These are phyloP conservation scores for Gossypium bickii DNA, from an alignment of 345 rosid genomes.

Conservation along the genomic window DNA sequence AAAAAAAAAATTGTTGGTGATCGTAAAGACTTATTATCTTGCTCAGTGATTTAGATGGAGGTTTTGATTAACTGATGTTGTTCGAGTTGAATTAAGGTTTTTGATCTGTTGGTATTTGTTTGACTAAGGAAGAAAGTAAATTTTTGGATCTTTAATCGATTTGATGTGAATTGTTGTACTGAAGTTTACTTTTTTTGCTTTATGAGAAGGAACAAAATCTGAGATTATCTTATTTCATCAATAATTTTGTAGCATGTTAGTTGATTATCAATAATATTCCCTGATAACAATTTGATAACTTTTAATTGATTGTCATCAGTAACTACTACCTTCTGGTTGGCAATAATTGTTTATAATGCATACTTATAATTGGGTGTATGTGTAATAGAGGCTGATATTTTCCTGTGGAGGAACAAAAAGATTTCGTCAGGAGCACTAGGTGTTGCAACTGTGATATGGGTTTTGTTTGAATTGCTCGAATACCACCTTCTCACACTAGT, in stretches of 20 bases:
- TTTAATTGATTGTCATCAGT: background rate
- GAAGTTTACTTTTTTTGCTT: conserved; percentile 3
- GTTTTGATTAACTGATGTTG: background rate
- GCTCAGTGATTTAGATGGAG: conserved; percentile 15
- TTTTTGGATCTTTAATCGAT: background rate
- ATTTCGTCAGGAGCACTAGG: conserved; percentile 77
- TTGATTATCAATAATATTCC: background rate
- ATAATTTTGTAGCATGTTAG: background rate
- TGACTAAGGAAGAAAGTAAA: background rate
- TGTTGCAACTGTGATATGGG: conserved; percentile 68
- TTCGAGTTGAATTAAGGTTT: background rate
- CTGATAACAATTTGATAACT: background rate
- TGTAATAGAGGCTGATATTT: conserved; percentile 67
- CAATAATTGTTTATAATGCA: background rate
- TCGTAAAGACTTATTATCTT: conserved; percentile 29
- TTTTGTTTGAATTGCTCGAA: conserved; percentile 73
- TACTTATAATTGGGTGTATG: conserved; percentile 6
- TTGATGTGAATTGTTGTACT: conserved; percentile 13
- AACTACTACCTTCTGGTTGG: background rate
- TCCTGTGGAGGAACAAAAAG: conserved; percentile 98
- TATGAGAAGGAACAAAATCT: background rate
- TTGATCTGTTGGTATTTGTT: background rate
- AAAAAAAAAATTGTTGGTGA: background rate
- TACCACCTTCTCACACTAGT: conserved; percentile 75
- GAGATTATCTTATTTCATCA: background rate